phyloP scores from a whole-genome alignment of 345 rosid genomes.

The Salix dunnii region DNA sequence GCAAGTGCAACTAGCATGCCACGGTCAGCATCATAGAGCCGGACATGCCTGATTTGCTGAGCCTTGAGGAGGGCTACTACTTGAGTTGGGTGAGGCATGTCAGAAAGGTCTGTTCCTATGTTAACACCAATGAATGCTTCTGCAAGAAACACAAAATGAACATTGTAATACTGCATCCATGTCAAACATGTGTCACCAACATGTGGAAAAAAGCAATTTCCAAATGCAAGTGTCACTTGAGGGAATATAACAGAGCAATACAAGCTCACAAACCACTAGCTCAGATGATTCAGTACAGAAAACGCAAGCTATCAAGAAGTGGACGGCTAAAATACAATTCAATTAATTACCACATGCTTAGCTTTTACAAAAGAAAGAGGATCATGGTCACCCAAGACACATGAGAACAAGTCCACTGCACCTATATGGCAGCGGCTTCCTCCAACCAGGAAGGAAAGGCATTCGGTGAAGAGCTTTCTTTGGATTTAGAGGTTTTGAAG shows the following conservation, averaged over 20 bases:
- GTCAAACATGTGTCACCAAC: neutral
- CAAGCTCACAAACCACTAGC: neutral
- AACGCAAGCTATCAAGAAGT: neutral
- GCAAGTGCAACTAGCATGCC: slow-evolving; percentile 89
- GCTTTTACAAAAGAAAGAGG: neutral
- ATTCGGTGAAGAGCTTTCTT: no score
- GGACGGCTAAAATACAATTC: neutral
- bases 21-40: slow-evolving; percentile 80
- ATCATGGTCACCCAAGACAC: neutral
- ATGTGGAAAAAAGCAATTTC: neutral
- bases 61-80: slow-evolving; percentile 82
- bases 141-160: slow-evolving; percentile 3
- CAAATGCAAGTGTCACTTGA: neutral
- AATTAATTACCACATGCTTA: neutral
- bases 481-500: no score
- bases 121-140: slow-evolving; percentile 75
- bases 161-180: neutral
- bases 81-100: slow-evolving; percentile 94
- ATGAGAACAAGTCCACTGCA: no score
- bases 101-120: slow-evolving; percentile 79
- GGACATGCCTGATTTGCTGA: slow-evolving; percentile 71
- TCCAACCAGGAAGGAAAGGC: no score
- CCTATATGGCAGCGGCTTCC: no score
- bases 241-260: neutral
- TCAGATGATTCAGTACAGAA: neutral